These are phyloP conservation scores for Brettanomyces sp. DNA, from an alignment of 805 yeast species.

Conservation along the genomic window DNA sequence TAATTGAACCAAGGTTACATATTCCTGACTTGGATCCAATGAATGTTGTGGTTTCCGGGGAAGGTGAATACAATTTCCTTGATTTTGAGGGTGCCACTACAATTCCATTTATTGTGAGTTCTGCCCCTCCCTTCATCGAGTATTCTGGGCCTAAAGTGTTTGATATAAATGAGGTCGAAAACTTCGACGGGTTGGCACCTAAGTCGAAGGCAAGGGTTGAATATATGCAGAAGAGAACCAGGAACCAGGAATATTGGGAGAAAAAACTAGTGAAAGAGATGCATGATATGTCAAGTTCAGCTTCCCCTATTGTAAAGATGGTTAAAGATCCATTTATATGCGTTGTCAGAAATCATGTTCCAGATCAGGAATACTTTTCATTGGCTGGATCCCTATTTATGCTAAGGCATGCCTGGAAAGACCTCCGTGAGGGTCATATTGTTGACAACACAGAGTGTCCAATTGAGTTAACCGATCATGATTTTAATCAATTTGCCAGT, in stretches of 20 bases:
- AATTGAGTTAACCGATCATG: slow-evolving; percentile 46
- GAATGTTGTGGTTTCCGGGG: slow-evolving; percentile 55
- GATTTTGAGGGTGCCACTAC: slow-evolving; percentile 79
- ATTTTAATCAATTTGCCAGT: slow-evolving; percentile 46
- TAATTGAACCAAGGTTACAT: slow-evolving; percentile 64
- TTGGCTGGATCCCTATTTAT: slow-evolving; percentile 61
- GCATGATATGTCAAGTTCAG: slow-evolving; percentile 66
- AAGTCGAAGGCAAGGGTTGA: slow-evolving; percentile 71
- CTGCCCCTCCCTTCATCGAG: slow-evolving; percentile 74
- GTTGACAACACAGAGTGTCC: slow-evolving; percentile 48
- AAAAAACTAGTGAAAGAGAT: slow-evolving; percentile 53
- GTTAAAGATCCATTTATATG: slow-evolving; percentile 56
- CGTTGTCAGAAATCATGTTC: slow-evolving; percentile 45
- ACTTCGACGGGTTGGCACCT: slow-evolving; percentile 57
- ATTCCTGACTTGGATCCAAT: slow-evolving; percentile 87
- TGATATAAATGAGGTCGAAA: slow-evolving; percentile 65
- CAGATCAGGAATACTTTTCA: slow-evolving; percentile 48
- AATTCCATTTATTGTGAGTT: slow-evolving; percentile 73
- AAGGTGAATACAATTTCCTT: slow-evolving; percentile 38
- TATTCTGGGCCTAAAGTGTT: slow-evolving; percentile 86
- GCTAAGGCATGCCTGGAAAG: slow-evolving; percentile 60
- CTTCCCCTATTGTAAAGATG: slow-evolving; percentile 72
- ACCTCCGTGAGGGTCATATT: slow-evolving; percentile 48
- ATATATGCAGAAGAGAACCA: slow-evolving; percentile 80
- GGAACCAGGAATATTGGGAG: slow-evolving; percentile 90